Percentiles rank a stretch among this genome's conserved stretches.
These are phyloP conservation scores for Paraphysoderma sedebokerense DNA, from an alignment of 371 early-diverging fungal genomes.

Conservation along the genomic window DNA sequence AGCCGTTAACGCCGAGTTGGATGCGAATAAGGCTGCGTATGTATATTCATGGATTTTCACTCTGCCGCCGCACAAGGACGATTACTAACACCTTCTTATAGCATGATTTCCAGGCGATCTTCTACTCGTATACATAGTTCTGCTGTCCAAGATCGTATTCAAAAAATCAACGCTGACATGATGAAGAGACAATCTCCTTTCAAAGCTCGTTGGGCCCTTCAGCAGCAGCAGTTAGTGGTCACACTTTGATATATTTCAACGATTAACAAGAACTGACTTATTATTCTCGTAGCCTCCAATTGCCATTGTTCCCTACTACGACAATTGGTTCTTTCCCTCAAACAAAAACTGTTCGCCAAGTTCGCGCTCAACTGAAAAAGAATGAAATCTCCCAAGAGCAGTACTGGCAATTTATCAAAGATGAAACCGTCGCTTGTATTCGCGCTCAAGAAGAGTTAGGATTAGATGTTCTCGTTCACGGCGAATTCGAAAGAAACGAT, in stretches of 20 bases:
- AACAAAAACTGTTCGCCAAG: constrained; percentile 83
- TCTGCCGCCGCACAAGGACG: too few species aligned
- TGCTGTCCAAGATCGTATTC: constrained; percentile 57
- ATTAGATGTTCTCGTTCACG: constrained; percentile 89
- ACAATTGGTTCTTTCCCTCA: constrained; percentile 97
- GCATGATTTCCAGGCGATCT: constrained; percentile 46
- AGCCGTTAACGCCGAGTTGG: constrained; percentile 43
- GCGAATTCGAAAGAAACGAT: constrained; percentile 91
- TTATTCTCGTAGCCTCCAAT: too few species aligned
- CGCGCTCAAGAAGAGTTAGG: constrained; percentile 72
- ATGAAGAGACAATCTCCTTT: constrained; percentile 60
- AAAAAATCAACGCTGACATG: constrained; percentile 44
- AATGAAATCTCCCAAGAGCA: constrained; percentile 45
- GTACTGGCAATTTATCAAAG: constrained; percentile 70
- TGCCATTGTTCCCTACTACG: constrained; percentile 89
- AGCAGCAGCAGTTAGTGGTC: constrained; percentile 58
- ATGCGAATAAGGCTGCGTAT: constrained; percentile 44
- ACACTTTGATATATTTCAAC: too few species aligned
- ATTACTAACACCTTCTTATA: neutral
- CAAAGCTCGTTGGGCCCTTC: constrained; percentile 48
- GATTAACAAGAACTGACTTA: too few species aligned
- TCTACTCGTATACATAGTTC: constrained; percentile 70
- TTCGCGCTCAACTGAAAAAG: constrained; percentile 77
- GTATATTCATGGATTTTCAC: too few species aligned
- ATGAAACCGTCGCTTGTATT: constrained; percentile 68